These are phyloP conservation scores for Mycena sp. DNA, from an alignment of 1,284 basidiomycete species.

Conservation along the genomic window DNA sequence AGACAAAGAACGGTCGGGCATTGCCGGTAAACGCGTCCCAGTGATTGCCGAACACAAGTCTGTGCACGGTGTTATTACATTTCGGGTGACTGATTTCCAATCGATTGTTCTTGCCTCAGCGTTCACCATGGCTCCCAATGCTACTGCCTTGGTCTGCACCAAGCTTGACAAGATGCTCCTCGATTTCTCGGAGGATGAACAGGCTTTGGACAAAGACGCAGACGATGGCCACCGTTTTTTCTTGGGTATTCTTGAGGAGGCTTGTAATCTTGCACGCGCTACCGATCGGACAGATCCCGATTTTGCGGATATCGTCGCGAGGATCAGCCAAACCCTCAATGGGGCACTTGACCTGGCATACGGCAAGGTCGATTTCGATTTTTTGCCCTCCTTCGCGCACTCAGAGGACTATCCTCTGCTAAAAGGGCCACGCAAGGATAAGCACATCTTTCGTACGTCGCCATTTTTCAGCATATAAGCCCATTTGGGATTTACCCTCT, in stretches of 20 bases:
- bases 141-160: too few species aligned
- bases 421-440: not conserved
- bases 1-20: too few species aligned
- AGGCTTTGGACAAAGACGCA: too few species aligned
- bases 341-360: not conserved
- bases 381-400: slow-evolving; percentile 5
- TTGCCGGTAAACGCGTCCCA: too few species aligned
- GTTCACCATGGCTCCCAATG: too few species aligned
- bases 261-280: not conserved
- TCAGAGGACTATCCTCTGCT: not conserved
- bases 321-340: not conserved
- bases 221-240: not conserved
- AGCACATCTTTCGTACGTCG: not conserved
- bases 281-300: not conserved
- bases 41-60: too few species aligned
- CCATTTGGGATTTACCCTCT: not conserved
- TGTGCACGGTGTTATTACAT: too few species aligned
- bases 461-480: too few species aligned
- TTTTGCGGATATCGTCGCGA: not conserved
- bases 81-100: too few species aligned
- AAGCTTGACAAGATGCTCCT: too few species aligned
- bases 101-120: too few species aligned
- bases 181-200: too few species aligned
- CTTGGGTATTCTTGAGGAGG: not conserved
- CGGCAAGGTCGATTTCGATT: not conserved